Evolutionary conservation across 2,329 filamentous ascomycete species (phyloP), one percentile per base, ranked within the genome.

Genomic region (Colletotrichum sp.): DNA sequence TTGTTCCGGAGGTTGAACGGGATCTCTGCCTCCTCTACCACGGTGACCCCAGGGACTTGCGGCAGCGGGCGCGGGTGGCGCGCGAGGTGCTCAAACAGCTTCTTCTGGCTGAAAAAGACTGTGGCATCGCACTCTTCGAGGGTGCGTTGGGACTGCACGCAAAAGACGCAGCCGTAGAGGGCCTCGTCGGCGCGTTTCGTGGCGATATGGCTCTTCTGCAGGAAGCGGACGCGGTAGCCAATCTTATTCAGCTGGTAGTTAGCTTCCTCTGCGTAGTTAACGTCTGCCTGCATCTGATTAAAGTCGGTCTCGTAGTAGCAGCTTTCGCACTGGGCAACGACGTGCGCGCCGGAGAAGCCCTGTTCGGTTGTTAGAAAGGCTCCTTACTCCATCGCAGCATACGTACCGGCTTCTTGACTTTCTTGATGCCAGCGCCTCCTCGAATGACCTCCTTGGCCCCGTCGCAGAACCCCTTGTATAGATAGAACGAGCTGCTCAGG

Each of bases 231-330:
- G 9, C 90, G 88, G 78, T 89, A 92, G 8, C 84, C 84, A 60
- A 92, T 85, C 8, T 84, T 85, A 55, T 84, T 85, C 15, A 87
- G 85, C 12, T 84, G 84, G 70, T 88, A 88, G 77, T 88, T 91
- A 5, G 87, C 89, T 12, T 84, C 82, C 32, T 88, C 88, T 89
- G n/a, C 49, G 66, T 87, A 87, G 39, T 88, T 87, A 9, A 89
- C 79, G 78, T 92, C 90, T 30, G 85, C 81, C 78, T 92, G 88
- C n/a, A 92, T 85, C 6, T 88, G 84, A 28, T 84, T 85, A 80
- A 87, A 91, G 71, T 90, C 87, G 15, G 91, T 85, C 80, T 92
- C 90, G 71, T 87, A 92, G 36, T 89, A 81, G 78, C 90, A 92
- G 74, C 86, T 82, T 7, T 85, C 87, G 78, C 90, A 92, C 79